phyloP scores from a whole-genome alignment of 768 basidiomycete genomes.

The Calocera viscosa region DNA sequence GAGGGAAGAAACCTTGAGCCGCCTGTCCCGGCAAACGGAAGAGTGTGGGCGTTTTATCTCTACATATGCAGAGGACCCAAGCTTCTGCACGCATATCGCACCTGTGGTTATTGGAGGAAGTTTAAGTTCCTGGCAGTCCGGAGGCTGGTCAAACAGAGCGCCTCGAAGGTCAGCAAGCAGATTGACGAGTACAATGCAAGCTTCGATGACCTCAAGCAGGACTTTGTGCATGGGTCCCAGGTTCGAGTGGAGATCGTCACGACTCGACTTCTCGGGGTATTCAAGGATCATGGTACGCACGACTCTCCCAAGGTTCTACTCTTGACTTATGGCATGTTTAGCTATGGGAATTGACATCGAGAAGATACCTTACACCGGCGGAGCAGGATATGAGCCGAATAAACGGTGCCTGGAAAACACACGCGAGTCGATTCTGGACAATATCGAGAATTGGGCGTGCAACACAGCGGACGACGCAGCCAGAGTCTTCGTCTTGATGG shows the following conservation, averaged over 20 bases:
- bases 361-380: neutral
- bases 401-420: neutral
- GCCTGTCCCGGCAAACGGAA: neutral
- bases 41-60: neutral
- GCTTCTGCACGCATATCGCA: neutral
- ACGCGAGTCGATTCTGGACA: neutral
- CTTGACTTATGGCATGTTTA: too few species aligned
- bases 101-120: neutral
- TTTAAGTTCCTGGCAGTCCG: neutral
- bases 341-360: neutral
- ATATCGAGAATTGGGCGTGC: neutral
- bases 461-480: neutral
- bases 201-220: neutral
- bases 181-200: neutral
- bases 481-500: constrained; percentile 12
- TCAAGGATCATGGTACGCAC: neutral
- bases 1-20: neutral
- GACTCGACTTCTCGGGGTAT: neutral
- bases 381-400: neutral
- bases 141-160: neutral
- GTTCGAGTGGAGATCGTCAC: neutral
- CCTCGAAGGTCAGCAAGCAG: too few species aligned
- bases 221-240: neutral
- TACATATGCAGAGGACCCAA: neutral
- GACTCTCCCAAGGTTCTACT: too few species aligned